Evolutionary conservation across 1,284 basidiomycete species (phyloP).

Genomic region (Melampsora larici-populina): DNA sequence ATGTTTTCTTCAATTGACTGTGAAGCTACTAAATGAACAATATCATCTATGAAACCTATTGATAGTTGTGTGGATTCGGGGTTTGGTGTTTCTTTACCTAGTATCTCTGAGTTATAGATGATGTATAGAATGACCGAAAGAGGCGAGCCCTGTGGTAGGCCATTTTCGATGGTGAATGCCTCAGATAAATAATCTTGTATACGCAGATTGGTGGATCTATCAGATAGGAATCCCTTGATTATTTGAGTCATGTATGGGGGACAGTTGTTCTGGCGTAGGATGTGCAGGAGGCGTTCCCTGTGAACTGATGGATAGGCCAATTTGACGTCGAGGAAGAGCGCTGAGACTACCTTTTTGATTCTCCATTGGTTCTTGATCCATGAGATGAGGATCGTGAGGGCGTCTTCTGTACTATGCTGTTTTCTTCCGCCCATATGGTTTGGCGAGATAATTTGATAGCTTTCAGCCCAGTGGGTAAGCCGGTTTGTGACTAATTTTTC

Average conservation of each 20-base stretch:
- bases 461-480: neutral
- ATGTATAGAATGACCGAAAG: no score
- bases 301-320: conserved; percentile 6
- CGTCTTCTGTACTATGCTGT: neutral
- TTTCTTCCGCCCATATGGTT: neutral
- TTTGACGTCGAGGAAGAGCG: conserved; percentile 18
- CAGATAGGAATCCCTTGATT: neutral
- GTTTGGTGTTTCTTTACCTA: no score
- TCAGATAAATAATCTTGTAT: neutral
- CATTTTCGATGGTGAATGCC: neutral
- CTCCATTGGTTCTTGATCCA: conserved; percentile 18
- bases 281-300: neutral
- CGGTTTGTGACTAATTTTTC: neutral
- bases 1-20: no score
- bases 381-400: neutral
- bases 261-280: neutral
- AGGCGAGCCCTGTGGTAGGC: no score
- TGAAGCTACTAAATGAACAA: no score
- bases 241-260: neutral
- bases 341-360: neutral
- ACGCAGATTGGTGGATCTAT: neutral
- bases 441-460: neutral
- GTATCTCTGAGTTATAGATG: no score
- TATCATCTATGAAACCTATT: no score
- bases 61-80: no score